These are phyloP conservation scores for Boletus rex-veris DNA, from an alignment of 768 basidiomycete species.

Conservation along the genomic window DNA sequence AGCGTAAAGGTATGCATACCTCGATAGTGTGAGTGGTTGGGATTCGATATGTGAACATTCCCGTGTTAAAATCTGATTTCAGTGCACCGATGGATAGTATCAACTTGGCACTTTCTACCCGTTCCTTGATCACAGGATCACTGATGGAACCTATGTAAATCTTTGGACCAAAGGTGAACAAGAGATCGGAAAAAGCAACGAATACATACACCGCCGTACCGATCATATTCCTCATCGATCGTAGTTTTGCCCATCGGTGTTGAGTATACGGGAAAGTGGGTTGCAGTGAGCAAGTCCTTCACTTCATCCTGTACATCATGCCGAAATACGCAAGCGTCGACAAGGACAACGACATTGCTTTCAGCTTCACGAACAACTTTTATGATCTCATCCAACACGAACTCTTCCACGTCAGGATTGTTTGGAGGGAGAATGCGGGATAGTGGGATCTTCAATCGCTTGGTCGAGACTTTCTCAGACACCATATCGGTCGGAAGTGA, in stretches of 20 bases:
- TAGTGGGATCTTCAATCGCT: conserved; percentile 59
- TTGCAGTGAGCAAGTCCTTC: conserved; percentile 57
- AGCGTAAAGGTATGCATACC: conserved; percentile 34
- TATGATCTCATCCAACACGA: conserved; percentile 71
- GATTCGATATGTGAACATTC: conserved; percentile 77
- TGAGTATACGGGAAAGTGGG: conserved; percentile 69
- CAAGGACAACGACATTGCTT: conserved; percentile 65
- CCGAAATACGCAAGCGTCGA: conserved; percentile 78
- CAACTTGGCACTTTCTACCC: conserved; percentile 71
- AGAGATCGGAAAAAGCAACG: not conserved
- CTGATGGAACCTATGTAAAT: conserved; percentile 75
- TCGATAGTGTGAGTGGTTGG: conserved; percentile 59
- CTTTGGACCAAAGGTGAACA: conserved; percentile 32
- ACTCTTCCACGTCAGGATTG: conserved; percentile 56
- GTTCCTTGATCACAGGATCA: conserved; percentile 61
- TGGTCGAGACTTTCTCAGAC: conserved; percentile 59
- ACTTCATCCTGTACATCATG: conserved; percentile 65
- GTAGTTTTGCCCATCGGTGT: conserved; percentile 82
- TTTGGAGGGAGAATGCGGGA: conserved; percentile 48
- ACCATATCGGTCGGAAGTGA: conserved; percentile 84
- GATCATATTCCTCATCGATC: conserved; percentile 62
- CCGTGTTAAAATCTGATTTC: conserved; percentile 83
- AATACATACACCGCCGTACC: conserved; percentile 74
- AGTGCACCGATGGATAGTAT: conserved; percentile 70
- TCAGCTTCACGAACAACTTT: conserved; percentile 58